Evolutionary conservation across 2,329 filamentous ascomycete genomes (phyloP).

Genomic region (Tolypocladium ovalisporum): DNA sequence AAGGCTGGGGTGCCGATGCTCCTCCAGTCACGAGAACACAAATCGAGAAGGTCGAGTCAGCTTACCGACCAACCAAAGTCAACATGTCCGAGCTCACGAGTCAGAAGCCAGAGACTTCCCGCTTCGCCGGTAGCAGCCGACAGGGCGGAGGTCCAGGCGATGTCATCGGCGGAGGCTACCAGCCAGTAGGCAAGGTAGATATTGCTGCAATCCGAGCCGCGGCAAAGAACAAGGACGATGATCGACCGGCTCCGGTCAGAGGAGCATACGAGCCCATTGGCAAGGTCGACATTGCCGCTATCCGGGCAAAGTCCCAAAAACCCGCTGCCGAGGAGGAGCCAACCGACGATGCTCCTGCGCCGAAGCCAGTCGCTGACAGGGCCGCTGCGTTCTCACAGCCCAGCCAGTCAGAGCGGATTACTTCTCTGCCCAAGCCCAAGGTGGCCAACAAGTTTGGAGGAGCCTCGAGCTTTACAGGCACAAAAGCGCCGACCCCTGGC

Average conservation of each 20-base stretch:
- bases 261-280: slow-evolving; percentile 90
- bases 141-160: slow-evolving; percentile 39
- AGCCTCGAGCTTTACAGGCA: slow-evolving; percentile 66
- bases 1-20: slow-evolving; percentile 92
- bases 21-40: slow-evolving; percentile 80
- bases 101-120: slow-evolving; percentile 57
- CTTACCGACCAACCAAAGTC: slow-evolving; percentile 92
- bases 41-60: slow-evolving; percentile 82
- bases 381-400: slow-evolving; percentile 58
- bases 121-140: slow-evolving; percentile 37
- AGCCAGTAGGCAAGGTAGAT: slow-evolving; percentile 94
- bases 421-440: slow-evolving; percentile 86
- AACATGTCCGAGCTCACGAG: slow-evolving; percentile 79
- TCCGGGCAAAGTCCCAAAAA: slow-evolving; percentile 72
- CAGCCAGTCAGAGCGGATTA: slow-evolving; percentile 64
- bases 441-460: slow-evolving; percentile 80
- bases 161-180: slow-evolving; percentile 77
- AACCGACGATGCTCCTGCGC: slow-evolving; percentile 22
- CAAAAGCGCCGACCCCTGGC: slow-evolving; percentile 75
- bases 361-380: slow-evolving; percentile 62
- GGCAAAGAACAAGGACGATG: slow-evolving; percentile 59
- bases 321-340: slow-evolving; percentile 29
- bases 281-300: slow-evolving; percentile 94
- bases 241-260: slow-evolving; percentile 76
- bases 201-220: slow-evolving; percentile 79